Evolutionary conservation across 768 basidiomycete genomes (phyloP).

Genomic region (Pulveroboletus frians): DNA sequence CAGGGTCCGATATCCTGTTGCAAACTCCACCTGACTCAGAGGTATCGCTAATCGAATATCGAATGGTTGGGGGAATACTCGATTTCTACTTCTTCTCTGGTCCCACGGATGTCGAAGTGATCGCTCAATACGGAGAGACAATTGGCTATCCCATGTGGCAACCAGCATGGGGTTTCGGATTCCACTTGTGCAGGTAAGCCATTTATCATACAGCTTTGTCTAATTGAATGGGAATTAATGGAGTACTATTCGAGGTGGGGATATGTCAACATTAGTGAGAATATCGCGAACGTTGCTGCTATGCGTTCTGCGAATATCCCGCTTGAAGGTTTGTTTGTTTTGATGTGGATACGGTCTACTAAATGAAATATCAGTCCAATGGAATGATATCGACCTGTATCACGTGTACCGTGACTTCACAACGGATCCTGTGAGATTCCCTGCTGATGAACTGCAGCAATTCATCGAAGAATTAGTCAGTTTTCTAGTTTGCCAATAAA

Average conservation of each 20-base stretch:
- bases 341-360: background rate
- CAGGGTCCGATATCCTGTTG: conserved; percentile 68
- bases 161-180: conserved; percentile 73
- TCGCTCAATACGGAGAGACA: conserved; percentile 65
- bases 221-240: background rate
- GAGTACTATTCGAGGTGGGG: conserved; percentile 34
- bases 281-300: conserved; percentile 45
- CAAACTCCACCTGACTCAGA: conserved; percentile 50
- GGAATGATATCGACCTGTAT: conserved; percentile 76
- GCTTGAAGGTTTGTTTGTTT: conserved; percentile 52
- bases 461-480: conserved; percentile 57
- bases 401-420: conserved; percentile 68
- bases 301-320: conserved; percentile 70
- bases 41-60: conserved; percentile 65
- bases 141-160: conserved; percentile 68
- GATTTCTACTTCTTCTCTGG: conserved; percentile 78
- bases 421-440: conserved; percentile 58
- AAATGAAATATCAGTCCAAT: conserved; percentile 46
- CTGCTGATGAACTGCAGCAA: conserved; percentile 44
- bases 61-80: conserved; percentile 67
- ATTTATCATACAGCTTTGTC: background rate
- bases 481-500: background rate
- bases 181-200: conserved; percentile 61
- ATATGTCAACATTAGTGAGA: conserved; percentile 50
- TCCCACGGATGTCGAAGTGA: conserved; percentile 44